Evolutionary conservation across 805 yeast genomes (phyloP), one percentile per base, ranked within the genome.

Genomic region (Candida peoriensis): DNA sequence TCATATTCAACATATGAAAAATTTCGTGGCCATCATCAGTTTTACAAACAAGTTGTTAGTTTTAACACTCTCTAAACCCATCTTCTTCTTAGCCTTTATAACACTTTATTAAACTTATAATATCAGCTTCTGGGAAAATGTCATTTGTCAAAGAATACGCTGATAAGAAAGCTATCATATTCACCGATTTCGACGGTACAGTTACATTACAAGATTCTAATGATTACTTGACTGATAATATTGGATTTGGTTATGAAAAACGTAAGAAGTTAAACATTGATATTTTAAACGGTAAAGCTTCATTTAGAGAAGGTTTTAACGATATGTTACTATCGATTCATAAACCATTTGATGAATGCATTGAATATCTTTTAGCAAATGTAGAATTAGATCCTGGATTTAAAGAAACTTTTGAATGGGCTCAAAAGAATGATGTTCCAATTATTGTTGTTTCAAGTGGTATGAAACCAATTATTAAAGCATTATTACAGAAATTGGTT

Each of bases 151-250:
- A 44, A 19, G 47, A 48, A 25, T 48, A 50, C 33, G 39, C 50
- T 6, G 41, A 47, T 18, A 53, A 53, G 46, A 72, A 74, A 43
- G 90, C 95, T 30, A 87, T 93, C 52, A 82, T 93, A 28, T 93
- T 93, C 68, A 84, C 97, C 28, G 99, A 93, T 60, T 93, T 94
- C 77, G 99, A 93, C 58, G 99, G 99, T 20, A 93, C 98, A 2
- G 93, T 93, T 44, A 93, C 98, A 10, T 65, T 84, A 40, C 95
- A 90, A 58, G 99, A 93, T 59, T 84, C 96, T 40, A 93, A 93
- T 58, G 97, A 93, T 60, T 83, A 70, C 57, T 65, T 93, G 43
- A 89, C 97, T 8, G 97, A 93, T 57, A 76, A 75, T 48, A 66
- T 82, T 16, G 99, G 99, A 4, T 82, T 87, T 58, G 97, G 97